phyloP scores from a whole-genome alignment of 352 stramenopile species.

The Globisporangium cederbergense region DNA sequence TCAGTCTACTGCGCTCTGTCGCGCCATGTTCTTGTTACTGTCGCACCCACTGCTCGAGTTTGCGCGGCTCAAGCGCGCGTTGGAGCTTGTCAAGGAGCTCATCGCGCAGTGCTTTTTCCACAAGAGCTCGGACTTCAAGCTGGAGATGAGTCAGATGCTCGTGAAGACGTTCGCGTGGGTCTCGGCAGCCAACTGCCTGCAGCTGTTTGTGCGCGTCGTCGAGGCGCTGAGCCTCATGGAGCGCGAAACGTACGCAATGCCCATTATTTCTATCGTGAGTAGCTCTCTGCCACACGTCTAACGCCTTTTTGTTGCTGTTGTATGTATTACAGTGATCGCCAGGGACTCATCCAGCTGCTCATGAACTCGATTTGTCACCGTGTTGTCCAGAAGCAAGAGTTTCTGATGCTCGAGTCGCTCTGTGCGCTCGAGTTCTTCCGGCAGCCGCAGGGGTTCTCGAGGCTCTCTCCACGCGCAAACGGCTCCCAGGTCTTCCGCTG shows the following conservation, averaged over 20 bases:
- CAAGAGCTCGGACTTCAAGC: conserved; percentile 41
- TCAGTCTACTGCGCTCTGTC: conserved; percentile 49
- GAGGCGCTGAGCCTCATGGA: conserved; percentile 65
- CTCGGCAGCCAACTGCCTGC: conserved; percentile 36
- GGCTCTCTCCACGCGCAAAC: conserved; percentile 35
- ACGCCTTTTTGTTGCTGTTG: background rate
- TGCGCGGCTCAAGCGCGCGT: conserved; percentile 39
- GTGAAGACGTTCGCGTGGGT: conserved; percentile 58
- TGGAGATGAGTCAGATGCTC: conserved; percentile 60
- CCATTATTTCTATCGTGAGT: background rate
- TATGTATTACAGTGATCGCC: conserved; percentile 32
- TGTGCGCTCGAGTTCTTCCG: conserved; percentile 45
- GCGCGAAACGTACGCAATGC: conserved; percentile 42
- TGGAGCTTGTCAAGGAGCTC: conserved; percentile 44
- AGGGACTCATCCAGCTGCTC: conserved; percentile 37
- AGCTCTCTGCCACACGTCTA: background rate
- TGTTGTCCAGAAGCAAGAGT: conserved; percentile 36
- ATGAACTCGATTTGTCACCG: conserved; percentile 38
- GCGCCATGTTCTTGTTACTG: conserved; percentile 63
- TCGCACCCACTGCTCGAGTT: conserved; percentile 60
- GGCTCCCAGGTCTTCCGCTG: conserved; percentile 41
- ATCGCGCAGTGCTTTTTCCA: conserved; percentile 62
- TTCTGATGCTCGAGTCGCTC: conserved; percentile 50
- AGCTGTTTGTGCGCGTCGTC: conserved; percentile 47
- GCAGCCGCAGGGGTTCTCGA: conserved; percentile 27